Base-by-base conservation (phyloP, 495 filamentous ascomycete species). In the Xylaria palmicola region DNA sequence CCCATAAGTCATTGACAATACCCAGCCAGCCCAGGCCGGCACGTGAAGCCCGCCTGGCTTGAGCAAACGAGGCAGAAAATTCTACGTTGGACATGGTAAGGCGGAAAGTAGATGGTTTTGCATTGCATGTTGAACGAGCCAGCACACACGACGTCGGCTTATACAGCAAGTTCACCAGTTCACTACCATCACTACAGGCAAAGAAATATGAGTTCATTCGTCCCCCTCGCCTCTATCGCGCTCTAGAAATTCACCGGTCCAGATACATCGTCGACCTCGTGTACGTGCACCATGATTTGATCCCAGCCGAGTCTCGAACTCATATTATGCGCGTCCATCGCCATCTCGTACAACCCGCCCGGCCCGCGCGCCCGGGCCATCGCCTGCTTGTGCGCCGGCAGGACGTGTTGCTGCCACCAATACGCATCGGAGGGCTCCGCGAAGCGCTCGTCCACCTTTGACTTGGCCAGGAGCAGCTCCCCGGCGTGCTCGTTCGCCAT, bases 211-310 rank as follows among this genome's bases (percentile, higher is more conserved):
- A n/a, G n/a, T n/a, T n/a, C n/a, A n/a, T n/a, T n/a, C n/a, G n/a
- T n/a, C n/a, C n/a, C n/a, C n/a, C n/a, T n/a, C n/a, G n/a, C n/a
- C n/a, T n/a, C n/a, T n/a, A n/a, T n/a, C n/a, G n/a, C n/a, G 1
- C 3, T 41, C 9, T 51, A 60, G 39, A 60, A 60, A 37, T 60
- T 60, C 34, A 36, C 49, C 10, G 58, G 58, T 12, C 58, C 58
- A 54, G 0, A 15, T 47, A 62, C 32, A 54, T 56, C 60, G 13
- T 57, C 34, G 7, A 56, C 60, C 32, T 58, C 53, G 6, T 40
- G 12, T 6, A 56, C 60, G 1, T 40, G 22, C 5, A 62, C 53
- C 12, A 17, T 9, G 22, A 62, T 56, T 13, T 40, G 24, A 34
- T 58, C 29, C 37, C 41, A 60, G 1, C 60, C 53, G 5, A 56